Evolutionary conservation across 805 yeast genomes (phyloP), one percentile per base, ranked within the genome.

Genomic region (Wickerhamiella bombiphila): DNA sequence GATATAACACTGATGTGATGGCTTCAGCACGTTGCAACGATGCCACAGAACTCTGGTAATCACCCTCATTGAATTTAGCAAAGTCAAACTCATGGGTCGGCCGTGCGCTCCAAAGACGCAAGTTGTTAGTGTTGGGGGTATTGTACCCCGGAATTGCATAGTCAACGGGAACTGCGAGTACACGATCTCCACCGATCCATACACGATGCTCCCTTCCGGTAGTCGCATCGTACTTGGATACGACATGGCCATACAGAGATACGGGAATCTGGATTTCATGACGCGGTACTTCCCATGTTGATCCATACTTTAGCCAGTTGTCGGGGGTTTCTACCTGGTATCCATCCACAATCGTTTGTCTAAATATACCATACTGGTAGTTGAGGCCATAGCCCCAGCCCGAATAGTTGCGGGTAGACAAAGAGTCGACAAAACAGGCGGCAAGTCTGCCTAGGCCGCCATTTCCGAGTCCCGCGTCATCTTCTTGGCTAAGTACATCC

Each of bases 311-410:
- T 48, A 85, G 68, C 96, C 96, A 85, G 58, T 85, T 81, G 57
- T 85, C 96, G 9, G 96, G 96, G 24, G 82, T 69, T 60, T 85
- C 96, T 28, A 86, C 93, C 61, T 85, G 96, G 61, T 80, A 81
- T 8, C 95, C 96, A 54, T 86, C 81, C 49, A 82, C 69, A 53
- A 85, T 82, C 57, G 74, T 75, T 62, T 85, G 96, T 48, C 83
- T 72, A 61, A 85, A 85, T 50, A 85, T 85, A 57, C 96, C 96
- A 55, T 86, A 85, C 59, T 83, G 83, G 63, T 85, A 85, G 56
- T 93, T 77, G 49, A 85, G 64, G 42, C 96, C 95, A 57, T 85
- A 85, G 45, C 96, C 96, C 96, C 96, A 85, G 36, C 93, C 94
- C 14, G 93, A 83, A 57, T 80, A 81, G 58, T 80, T 76, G 47